Conservation (phyloP, 192 early-diverging fungal genomes). For the Gamsiella multidivaricata region DNA sequence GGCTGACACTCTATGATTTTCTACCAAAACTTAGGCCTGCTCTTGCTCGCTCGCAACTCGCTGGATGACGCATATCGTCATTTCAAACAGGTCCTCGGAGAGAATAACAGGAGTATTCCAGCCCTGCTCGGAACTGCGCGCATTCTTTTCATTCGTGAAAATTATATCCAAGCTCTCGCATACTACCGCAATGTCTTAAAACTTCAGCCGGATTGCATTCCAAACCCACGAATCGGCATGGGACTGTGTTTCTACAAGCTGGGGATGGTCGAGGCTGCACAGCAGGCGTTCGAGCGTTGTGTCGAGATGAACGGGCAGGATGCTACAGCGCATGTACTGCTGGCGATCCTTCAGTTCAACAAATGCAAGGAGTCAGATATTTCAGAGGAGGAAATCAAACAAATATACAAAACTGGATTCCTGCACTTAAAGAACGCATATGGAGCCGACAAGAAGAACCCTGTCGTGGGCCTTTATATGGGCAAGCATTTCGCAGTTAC, state of each 20-base stretch:
- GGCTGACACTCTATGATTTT: not conserved
- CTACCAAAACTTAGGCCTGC: slow-evolving; percentile 53
- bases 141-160: slow-evolving; percentile 66
- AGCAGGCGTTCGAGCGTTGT: slow-evolving; percentile 76
- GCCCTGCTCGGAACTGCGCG: slow-evolving; percentile 75
- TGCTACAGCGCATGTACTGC: slow-evolving; percentile 74
- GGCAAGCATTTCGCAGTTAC: slow-evolving; percentile 44
- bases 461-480: slow-evolving; percentile 57
- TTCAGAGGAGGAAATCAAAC: slow-evolving; percentile 54
- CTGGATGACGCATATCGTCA: slow-evolving; percentile 64
- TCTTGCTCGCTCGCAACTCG: slow-evolving; percentile 64
- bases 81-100: slow-evolving; percentile 63
- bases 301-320: slow-evolving; percentile 75
- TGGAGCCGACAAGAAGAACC: slow-evolving; percentile 61
- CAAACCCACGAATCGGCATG: slow-evolving; percentile 86
- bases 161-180: slow-evolving; percentile 76
- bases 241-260: slow-evolving; percentile 88
- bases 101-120: slow-evolving; percentile 62
- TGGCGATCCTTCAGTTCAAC: slow-evolving; percentile 87
- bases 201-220: slow-evolving; percentile 63
- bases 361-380: slow-evolving; percentile 62
- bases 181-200: slow-evolving; percentile 82
- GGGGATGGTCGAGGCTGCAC: slow-evolving; percentile 72
- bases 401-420: slow-evolving; percentile 57
- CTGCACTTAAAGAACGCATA: slow-evolving; percentile 64